phyloP scores from a whole-genome alignment of 805 yeast genomes.

The Lipomyces sp. region DNA sequence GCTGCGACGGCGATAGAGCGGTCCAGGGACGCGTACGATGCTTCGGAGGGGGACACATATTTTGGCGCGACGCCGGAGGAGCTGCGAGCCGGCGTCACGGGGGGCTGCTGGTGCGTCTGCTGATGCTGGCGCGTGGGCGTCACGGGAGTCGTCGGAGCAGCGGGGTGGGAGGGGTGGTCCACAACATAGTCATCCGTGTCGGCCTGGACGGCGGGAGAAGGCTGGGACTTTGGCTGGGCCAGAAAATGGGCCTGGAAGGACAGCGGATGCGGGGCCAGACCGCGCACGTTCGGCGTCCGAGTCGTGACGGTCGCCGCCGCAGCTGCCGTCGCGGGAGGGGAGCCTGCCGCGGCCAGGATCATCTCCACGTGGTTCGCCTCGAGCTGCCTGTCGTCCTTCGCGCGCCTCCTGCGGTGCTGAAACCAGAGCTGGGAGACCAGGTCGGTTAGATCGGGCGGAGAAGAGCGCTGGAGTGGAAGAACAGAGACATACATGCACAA shows the following conservation, averaged over 20 bases:
- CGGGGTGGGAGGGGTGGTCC: background rate
- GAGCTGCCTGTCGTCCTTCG: conserved; percentile 14
- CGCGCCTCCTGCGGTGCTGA: conserved; percentile 18
- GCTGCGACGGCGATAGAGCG: conserved; percentile 25
- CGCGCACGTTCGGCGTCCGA: background rate
- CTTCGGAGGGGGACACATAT: conserved; percentile 26
- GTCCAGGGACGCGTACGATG: conserved; percentile 26
- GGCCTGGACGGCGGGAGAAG: too few relatives aligned
- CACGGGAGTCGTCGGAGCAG: conserved; percentile 7
- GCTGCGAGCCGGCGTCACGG: conserved; percentile 16
- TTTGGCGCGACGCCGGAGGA: conserved; percentile 13
- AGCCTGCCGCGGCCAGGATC: conserved; percentile 17
- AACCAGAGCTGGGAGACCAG: conserved; percentile 17
- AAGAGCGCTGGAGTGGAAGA: background rate
- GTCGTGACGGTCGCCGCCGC: background rate
- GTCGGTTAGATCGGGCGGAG: background rate
- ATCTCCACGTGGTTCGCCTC: conserved; percentile 19
- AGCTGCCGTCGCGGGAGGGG: background rate
- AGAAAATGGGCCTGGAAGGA: too few relatives aligned
- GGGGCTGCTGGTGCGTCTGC: background rate
- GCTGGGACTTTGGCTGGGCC: too few relatives aligned
- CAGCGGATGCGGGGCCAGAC: too few relatives aligned
- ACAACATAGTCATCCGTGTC: too few relatives aligned
- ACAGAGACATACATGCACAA: conserved; percentile 23
- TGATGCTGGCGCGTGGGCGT: conserved; percentile 10